These are phyloP conservation scores for Pseudocercospora ulei DNA, from an alignment of 2,329 filamentous ascomycete species.

Conservation along the genomic window DNA sequence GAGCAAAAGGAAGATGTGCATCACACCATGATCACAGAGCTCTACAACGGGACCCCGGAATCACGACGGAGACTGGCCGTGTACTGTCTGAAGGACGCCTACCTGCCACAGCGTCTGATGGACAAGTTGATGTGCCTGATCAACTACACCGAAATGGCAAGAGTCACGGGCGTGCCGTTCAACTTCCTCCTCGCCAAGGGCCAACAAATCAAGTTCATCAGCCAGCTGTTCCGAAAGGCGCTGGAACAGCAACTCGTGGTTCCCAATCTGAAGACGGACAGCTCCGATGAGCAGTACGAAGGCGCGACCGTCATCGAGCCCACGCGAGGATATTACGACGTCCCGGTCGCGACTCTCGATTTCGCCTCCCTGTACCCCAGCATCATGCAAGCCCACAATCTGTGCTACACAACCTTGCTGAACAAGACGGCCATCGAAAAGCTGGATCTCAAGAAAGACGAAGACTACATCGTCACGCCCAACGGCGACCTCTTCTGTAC, in stretches of 20 bases:
- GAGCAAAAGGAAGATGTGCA: conserved; percentile 99
- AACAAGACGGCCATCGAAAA: conserved; percentile 69
- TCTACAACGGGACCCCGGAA: conserved; percentile 93
- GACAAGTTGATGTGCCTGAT: conserved; percentile 97
- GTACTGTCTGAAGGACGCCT: conserved; percentile 96
- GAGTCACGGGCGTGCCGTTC: conserved; percentile 96
- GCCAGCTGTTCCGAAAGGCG: conserved; percentile 91
- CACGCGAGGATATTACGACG: conserved; percentile 82
- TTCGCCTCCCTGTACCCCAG: conserved; percentile 97
- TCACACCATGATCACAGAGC: conserved; percentile 96
- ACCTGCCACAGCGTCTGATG: conserved; percentile 84
- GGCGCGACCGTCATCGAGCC: conserved; percentile 97
- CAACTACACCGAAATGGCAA: conserved; percentile 99
- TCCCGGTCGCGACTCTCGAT: conserved; percentile 93
- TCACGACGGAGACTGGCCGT: conserved; percentile 81
- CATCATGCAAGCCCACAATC: conserved; percentile 97
- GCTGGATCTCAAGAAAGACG: conserved; percentile 68
- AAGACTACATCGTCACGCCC: conserved; percentile 93
- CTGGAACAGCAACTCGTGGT: conserved; percentile 88
- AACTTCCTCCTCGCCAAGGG: conserved; percentile 85
- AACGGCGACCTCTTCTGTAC: conserved; percentile 93
- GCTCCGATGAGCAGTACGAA: conserved; percentile 79
- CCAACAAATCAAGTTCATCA: conserved; percentile 96
- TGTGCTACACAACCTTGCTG: conserved; percentile 91
- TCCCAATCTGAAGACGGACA: conserved; percentile 66